Base-by-base conservation (phyloP, 2,329 filamentous ascomycete species). In the Dactylellina leptospora region DNA sequence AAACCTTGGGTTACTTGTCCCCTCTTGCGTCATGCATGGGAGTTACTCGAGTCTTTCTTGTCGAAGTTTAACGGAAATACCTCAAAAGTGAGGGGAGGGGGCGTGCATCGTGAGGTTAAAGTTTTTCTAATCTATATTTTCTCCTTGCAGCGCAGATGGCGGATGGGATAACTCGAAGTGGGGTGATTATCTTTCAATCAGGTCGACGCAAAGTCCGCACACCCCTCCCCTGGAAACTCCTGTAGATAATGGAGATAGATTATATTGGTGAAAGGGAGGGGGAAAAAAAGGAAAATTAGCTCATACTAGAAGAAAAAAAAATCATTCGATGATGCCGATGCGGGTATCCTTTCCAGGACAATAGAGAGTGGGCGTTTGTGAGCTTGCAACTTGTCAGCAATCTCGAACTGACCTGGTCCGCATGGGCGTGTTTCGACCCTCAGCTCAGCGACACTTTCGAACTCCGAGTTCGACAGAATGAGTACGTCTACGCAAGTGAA, bases 21-120 rank as follows among this genome's bases (percentile, higher is more conserved):
- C 11, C 9, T 61, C 64, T 71, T 71, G 58, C 64, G 56, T 71
- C 64, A 62, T 62, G 58, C 56, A 62, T 62, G 30, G 40, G 22
- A 30, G 33, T 5, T 53, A 53, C 8, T 53, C 48, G 16, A n/a
- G n/a, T n/a, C n/a, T n/a, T n/a, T n/a, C 10, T 44, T 16, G 18
- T 6, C 11, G 10, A 16, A 16, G 20, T 28, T 48, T 27, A 36
- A 59, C 48, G 60, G 50, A 62, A 62, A 71, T 62, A 71, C 64
- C 56, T 62, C 64, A 71, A 27, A 55, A 10, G 44, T 48, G 62
- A 53, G 54, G 62, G 53, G 36, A 38, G 11, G 30, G 30, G 13
- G 36, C 36, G 8, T n/a, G 36, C 36, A 11, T 40, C 18, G 8
- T 40, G 36, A n/a, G 13, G 13, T 16, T 40, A 5, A 6, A 33